Evolutionary conservation across 495 filamentous ascomycete species (phyloP), one percentile per base, ranked within the genome.

Genomic region (Ascodesmis nigricans): DNA sequence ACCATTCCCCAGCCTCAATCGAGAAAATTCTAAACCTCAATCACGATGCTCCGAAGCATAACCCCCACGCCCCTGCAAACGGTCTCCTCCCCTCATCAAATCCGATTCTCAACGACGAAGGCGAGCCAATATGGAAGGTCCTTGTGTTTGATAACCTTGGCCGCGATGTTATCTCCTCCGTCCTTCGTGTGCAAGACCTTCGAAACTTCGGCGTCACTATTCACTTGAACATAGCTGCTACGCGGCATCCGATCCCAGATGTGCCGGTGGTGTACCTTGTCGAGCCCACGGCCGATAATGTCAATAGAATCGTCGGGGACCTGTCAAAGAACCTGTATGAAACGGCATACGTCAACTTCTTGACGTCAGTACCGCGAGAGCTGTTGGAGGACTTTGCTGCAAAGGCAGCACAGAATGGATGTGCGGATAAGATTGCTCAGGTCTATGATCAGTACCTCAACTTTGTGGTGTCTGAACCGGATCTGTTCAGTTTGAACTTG

Each of bases 381-480:
- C 62, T 99, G 16, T 71, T 99, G 33, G 90, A 99, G 61, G 84
- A 95, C 41, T 95, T 95, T 52, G 90, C 83, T 5, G 65, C 74
- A 11, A 70, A 90, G 50, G 84, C 87, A 22, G 90, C 79, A 1
- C 56, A 75, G 14, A 71, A 77, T 13, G 76, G 72, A 8, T 87
- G 81, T 2, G 69, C 81, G 2, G 84, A 93, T 44, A 70, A 74
- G 41, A 77, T 99, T 33, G 69, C 81, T 10, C 83, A 92, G 46
- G 71, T 99, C 21, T 99, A 74, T 46, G 90, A 99, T 52, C 90
- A 99, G 50, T 93, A 95, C 40, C 65, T 99, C 24, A 99, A 99
- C 51, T 99, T 95, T 52, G 77, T 95, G 36, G 84, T 93, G 29
- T 75, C 73, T 10, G 90, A 99, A 55, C 84, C 87, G 1, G 87